Evolutionary conservation across 2,329 filamentous ascomycete species (phyloP).

Genomic region (Calonectria honghensis): DNA sequence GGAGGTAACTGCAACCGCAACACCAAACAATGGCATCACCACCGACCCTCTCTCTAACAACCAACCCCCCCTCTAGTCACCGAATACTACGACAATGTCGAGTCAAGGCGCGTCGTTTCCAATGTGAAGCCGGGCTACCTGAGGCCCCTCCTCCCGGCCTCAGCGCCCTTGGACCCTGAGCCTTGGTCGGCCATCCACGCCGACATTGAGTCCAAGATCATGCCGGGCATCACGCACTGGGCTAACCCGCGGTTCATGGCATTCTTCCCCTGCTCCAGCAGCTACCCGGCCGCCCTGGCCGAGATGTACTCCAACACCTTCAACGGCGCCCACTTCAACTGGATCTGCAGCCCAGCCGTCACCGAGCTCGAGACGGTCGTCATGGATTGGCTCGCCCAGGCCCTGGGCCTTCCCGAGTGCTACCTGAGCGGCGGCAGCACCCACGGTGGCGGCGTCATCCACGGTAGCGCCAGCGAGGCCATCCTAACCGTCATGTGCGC

Average conservation of each 20-base stretch:
- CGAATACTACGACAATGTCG: conserved; percentile 86
- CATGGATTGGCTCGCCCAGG: conserved; percentile 91
- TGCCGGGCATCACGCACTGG: conserved; percentile 96
- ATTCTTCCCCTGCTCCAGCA: conserved; percentile 90
- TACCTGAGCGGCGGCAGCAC: conserved; percentile 84
- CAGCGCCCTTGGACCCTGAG: conserved; percentile 80
- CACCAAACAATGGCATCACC: conserved; percentile 26
- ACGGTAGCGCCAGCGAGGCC: conserved; percentile 92
- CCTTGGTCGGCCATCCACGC: conserved; percentile 86
- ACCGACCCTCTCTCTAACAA: background rate
- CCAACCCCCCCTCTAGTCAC: conserved; percentile 75
- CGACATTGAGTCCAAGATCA: conserved; percentile 90
- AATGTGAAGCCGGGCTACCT: conserved; percentile 91
- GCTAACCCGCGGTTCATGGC: conserved; percentile 96
- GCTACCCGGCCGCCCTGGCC: conserved; percentile 89
- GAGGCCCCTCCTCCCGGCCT: conserved; percentile 82
- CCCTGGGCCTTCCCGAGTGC: conserved; percentile 82
- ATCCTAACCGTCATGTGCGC: conserved; percentile 91
- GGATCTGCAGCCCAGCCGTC: conserved; percentile 93
- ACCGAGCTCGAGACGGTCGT: conserved; percentile 96
- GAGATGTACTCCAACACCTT: conserved; percentile 95
- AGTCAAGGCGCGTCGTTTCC: conserved; percentile 82
- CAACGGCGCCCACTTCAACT: conserved; percentile 95
- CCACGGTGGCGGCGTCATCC: conserved; percentile 91
- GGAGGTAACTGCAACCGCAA: background rate